Base-by-base conservation (phyloP, 2,329 filamentous ascomycete genomes). In the Venturia aucupariae region DNA sequence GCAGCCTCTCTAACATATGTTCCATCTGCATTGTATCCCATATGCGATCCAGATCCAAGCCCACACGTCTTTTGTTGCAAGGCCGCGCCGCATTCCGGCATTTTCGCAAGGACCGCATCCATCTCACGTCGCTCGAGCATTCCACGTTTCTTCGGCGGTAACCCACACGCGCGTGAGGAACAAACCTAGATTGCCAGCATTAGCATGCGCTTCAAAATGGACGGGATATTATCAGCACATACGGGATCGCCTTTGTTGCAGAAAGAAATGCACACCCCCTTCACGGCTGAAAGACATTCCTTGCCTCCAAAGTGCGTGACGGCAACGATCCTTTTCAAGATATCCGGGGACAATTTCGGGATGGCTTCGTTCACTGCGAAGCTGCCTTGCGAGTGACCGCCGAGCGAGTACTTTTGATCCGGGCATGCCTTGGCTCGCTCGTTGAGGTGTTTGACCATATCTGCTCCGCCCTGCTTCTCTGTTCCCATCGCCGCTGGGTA, bases 241-340 rank as follows among this genome's bases (percentile, higher is more conserved):
- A 67, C 60, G 63, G 66, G 30, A 27, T 62, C 61, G 15, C 41
- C 41, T 19, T 62, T 46, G 30, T 62, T 48, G 55, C 63, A 64
- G 41, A 41, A 64, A 6, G 63, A 60, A 22, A 64, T 61, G 30
- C 63, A 64, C 10, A n/a, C 4, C 2, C 19, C 41, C 11, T 41
- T 27, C n/a, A 63, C 60, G 1, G 64, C 2, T 15, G 39, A 15
- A 35, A 42, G 17, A 42, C 64, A 65, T 7, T 38, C 61, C 10
- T 62, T 62, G 35, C 41, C 38, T 3, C 64, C 64, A 39, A 65
- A 65, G 42, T 65, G 65, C 2, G 64, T 64, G 5, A 65, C 46
- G 8, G 64, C 59, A 15, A 65, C 22, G 35, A 65, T 48, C 24
- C 60, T 39, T 6, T 27, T 39, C n/a, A 65, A n/a, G 10, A 65